phyloP scores from a whole-genome alignment of 352 stramenopile species.

The Aphanomyces astaci region DNA sequence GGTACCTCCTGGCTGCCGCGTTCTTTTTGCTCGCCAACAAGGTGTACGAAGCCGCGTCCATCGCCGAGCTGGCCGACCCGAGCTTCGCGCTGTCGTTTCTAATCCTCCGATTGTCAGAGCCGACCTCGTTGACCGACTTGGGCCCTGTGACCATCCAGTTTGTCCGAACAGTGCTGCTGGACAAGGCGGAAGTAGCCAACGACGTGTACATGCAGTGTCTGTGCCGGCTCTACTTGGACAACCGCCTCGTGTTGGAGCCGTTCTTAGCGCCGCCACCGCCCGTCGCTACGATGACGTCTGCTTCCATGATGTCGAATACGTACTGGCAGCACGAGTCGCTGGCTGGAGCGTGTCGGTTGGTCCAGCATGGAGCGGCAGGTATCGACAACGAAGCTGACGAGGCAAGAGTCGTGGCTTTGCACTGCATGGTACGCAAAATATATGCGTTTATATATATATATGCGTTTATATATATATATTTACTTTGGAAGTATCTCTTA shows the following conservation, averaged over 20 bases:
- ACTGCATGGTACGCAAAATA: constrained; percentile 9
- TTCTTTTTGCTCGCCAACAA: constrained; percentile 81
- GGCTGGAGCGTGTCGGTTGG: constrained; percentile 51
- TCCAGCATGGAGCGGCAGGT: not conserved
- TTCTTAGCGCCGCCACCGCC: constrained; percentile 40
- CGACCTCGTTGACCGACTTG: not conserved
- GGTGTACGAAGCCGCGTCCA: constrained; percentile 62
- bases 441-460: too few species aligned
- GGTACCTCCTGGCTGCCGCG: constrained; percentile 47
- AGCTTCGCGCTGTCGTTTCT: constrained; percentile 73
- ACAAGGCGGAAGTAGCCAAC: constrained; percentile 36
- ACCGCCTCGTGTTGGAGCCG: constrained; percentile 38
- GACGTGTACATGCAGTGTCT: constrained; percentile 77
- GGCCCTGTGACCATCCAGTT: constrained; percentile 27
- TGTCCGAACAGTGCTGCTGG: constrained; percentile 46
- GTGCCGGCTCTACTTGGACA: constrained; percentile 53
- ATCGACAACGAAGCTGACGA: not conserved
- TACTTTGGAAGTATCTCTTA: too few species aligned
- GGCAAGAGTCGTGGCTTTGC: not conserved
- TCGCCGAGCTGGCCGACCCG: constrained; percentile 62
- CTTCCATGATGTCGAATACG: constrained; percentile 33
- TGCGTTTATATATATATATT: too few species aligned
- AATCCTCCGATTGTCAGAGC: constrained; percentile 65
- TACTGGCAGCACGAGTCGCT: constrained; percentile 77
- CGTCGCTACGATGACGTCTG: constrained; percentile 41